Evolutionary conservation across 139 green algal species (phyloP).

Genomic region (Chlorella sp.): DNA sequence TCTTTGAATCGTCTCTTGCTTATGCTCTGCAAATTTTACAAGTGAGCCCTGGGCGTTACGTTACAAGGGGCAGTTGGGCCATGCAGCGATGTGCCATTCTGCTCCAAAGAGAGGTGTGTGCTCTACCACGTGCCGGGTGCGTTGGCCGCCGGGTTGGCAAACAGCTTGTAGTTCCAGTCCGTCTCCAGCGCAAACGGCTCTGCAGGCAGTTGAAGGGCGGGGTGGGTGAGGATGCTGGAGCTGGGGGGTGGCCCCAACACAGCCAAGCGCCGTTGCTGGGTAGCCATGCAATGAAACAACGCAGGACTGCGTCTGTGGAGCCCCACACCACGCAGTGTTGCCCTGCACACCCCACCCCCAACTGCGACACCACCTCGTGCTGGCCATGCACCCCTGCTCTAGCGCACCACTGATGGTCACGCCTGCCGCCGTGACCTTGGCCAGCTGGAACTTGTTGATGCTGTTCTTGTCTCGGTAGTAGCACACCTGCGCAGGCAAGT

Average conservation of each 20-base stretch:
- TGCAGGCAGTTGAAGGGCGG: background rate
- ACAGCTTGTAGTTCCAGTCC: slow-evolving; percentile 90
- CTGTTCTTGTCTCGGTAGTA: slow-evolving; percentile 97
- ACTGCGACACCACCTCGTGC: too few species aligned
- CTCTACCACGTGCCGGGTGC: slow-evolving; percentile 52
- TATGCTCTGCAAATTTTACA: too few species aligned
- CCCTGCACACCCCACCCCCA: too few species aligned
- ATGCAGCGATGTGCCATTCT: background rate
- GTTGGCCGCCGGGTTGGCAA: slow-evolving; percentile 48
- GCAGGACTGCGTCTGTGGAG: too few species aligned
- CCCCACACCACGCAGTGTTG: too few species aligned
- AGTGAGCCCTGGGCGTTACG: too few species aligned
- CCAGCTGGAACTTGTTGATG: slow-evolving; percentile 96
- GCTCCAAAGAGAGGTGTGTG: background rate
- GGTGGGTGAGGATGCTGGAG: background rate
- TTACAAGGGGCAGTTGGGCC: too few species aligned
- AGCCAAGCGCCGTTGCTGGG: too few species aligned
- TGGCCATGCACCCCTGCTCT: too few species aligned
- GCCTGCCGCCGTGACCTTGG: slow-evolving; percentile 78
- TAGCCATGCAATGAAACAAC: too few species aligned
- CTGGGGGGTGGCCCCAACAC: too few species aligned
- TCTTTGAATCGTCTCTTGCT: too few species aligned
- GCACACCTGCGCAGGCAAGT: slow-evolving; percentile 68
- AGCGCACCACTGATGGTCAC: slow-evolving; percentile 69
- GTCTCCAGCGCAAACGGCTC: slow-evolving; percentile 93